Conservation (phyloP, 169 alveolate species). For the Theileria luwenshuni region DNA sequence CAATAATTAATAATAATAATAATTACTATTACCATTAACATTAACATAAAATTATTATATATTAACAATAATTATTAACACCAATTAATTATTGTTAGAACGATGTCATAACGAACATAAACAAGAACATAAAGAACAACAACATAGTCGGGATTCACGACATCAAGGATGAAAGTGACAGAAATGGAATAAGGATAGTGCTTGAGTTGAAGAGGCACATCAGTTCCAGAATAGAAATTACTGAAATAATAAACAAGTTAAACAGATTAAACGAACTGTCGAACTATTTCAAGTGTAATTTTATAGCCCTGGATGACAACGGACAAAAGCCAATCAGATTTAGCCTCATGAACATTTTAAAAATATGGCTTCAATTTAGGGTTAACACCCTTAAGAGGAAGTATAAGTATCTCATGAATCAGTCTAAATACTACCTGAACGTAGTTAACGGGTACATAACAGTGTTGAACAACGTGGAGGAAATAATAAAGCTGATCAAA, state of each 20-base stretch:
- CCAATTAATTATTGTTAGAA: no score
- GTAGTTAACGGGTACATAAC: slow-evolving; percentile 39
- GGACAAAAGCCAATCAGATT: slow-evolving; percentile 58
- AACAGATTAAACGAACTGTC: slow-evolving; percentile 38
- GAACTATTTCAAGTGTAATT: slow-evolving; percentile 62
- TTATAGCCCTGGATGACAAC: slow-evolving; percentile 58
- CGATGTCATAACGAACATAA: slow-evolving; percentile 49
- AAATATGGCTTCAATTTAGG: slow-evolving; percentile 64
- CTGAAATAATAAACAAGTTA: slow-evolving; percentile 50
- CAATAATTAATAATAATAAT: no score
- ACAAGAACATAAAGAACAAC: slow-evolving; percentile 49
- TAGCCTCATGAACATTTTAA: slow-evolving; percentile 35
- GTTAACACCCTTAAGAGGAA: slow-evolving; percentile 33
- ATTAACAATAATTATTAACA: no score
- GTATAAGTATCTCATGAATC: slow-evolving; percentile 8
- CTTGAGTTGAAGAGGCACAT: slow-evolving; percentile 63
- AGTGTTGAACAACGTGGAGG: slow-evolving; percentile 31
- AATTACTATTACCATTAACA: no score
- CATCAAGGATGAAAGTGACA: slow-evolving; percentile 61
- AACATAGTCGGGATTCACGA: slow-evolving; percentile 52
- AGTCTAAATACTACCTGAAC: slow-evolving; percentile 34
- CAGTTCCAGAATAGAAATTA: slow-evolving; percentile 51
- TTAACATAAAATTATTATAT: no score
- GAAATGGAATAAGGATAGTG: slow-evolving; percentile 57
- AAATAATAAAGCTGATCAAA: slow-evolving; percentile 38